Evolutionary conservation across 176 grass and related monocot genomes (phyloP), one percentile per base, ranked within the genome.

Genomic region (Urochloa ruziziensis): DNA sequence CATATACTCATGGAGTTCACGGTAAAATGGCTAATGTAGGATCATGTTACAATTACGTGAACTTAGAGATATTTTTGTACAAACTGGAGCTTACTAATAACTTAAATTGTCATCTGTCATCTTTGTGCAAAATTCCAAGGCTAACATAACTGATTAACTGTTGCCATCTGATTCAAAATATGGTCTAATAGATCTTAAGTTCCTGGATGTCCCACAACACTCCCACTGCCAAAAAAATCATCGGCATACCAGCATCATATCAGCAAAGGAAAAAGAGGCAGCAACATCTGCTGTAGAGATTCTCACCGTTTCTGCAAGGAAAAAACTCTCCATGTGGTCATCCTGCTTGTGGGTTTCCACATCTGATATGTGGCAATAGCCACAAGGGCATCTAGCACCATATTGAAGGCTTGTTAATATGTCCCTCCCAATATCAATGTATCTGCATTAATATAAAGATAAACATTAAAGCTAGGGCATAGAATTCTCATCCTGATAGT

Each of bases 271-370:
- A 62, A 77, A 52, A 44, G 25, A 63, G 10, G 53, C 35, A 65
- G 42, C 44, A 78, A 21, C 23, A 21, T 67, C 72, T 54, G 32
- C 47, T 75, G 46, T 62, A 68, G 34, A 49, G 27, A 73, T 84
- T 33, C 81, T 89, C 87, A 89, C 95, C 16, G 95, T 98, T 87
- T 98, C 95, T 51, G 92, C 90, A 84, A 98, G 95, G 70, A 98
- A 98, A 87, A 98, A 98, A 91, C 95, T 98, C 89, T 98, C 95
- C 95, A 98, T 95, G 83, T 98, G 95, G 43, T 98, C 95, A 88
- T 98, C 92, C 83, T 98, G 86, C 78, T 95, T 82, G 79, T 98
- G 95, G 43, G 89, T 91, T 88, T 98, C 95, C 36, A 98, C 95
- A 61, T 98, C 95, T 86, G 90, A 84, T 88, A 98, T 98, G 64